phyloP scores from a whole-genome alignment of 116 monocot genomes.

The Dioscorea cayenensis region DNA sequence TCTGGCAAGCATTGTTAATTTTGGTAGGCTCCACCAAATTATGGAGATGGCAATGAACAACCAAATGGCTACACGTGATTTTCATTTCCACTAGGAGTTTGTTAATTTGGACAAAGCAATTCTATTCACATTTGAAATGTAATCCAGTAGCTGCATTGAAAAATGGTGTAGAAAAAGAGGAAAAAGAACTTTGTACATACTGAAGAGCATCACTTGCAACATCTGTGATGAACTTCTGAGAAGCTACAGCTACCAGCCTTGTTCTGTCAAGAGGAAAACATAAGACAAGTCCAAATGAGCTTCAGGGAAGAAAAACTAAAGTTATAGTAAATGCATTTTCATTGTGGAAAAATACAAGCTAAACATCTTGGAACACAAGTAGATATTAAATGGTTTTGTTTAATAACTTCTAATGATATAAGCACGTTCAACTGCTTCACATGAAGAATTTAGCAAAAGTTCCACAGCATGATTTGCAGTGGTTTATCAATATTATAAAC shows the following conservation, averaged over 20 bases:
- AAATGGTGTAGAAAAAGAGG: neutral
- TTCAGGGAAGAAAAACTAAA: neutral
- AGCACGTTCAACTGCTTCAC: no score
- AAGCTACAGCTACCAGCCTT: conserved; percentile 82
- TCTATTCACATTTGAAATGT: neutral
- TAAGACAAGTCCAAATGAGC: neutral
- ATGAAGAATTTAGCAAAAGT: no score
- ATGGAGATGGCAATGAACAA: neutral
- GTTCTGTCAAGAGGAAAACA: conserved; percentile 47
- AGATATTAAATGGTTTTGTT: no score
- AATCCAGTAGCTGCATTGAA: neutral
- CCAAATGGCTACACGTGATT: neutral
- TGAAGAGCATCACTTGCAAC: conserved; percentile 96
- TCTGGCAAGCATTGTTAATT: no score
- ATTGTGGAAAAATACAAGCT: no score
- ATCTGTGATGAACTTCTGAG: conserved; percentile 91
- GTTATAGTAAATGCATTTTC: no score
- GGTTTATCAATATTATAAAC: no score
- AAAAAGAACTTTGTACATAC: conserved; percentile 36
- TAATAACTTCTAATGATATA: no score
- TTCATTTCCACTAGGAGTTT: neutral
- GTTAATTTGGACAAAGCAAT: neutral
- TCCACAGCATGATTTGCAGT: no score
- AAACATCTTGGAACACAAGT: no score
- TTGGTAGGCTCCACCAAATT: neutral